phyloP scores from a whole-genome alignment of 2,329 filamentous ascomycete genomes.

The Talaromyces albobiverticillius region DNA sequence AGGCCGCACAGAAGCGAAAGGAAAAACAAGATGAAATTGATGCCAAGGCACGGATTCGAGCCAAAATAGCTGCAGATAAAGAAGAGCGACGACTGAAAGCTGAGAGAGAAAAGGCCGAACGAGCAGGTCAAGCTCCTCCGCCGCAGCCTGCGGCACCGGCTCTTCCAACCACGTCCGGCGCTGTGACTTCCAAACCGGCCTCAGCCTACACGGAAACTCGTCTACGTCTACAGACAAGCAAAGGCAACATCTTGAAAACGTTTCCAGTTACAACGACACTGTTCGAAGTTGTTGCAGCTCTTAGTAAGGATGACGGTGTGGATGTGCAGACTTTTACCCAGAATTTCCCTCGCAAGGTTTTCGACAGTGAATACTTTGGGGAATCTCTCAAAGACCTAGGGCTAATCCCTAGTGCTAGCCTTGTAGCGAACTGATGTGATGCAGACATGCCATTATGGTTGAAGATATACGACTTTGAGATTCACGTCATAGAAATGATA shows the following conservation, averaged over 20 bases:
- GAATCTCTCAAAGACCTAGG: conserved; percentile 92
- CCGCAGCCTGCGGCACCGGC: conserved; percentile 37
- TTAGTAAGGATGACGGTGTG: conserved; percentile 68
- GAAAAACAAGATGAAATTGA: conserved; percentile 85
- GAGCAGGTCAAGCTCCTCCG: conserved; percentile 67
- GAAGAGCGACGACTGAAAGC: conserved; percentile 81
- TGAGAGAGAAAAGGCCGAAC: conserved; percentile 77
- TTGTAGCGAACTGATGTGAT: conserved; percentile 62
- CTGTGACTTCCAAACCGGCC: conserved; percentile 59
- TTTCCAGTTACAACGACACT: conserved; percentile 86
- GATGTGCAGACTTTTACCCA: conserved; percentile 74
- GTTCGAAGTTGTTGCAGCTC: conserved; percentile 80
- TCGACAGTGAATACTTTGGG: conserved; percentile 71
- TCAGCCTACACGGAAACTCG: conserved; percentile 76
- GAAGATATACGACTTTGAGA: neutral
- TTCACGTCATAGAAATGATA: neutral
- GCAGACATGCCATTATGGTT: neutral
- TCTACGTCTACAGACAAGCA: conserved; percentile 72
- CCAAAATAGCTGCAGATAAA: conserved; percentile 93
- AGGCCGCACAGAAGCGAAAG: conserved; percentile 77
- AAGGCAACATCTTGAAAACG: conserved; percentile 79
- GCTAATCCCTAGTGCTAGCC: conserved; percentile 81
- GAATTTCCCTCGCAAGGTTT: conserved; percentile 85
- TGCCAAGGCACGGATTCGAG: conserved; percentile 84
- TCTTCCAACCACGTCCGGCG: conserved; percentile 44